Evolutionary conservation across 1,284 basidiomycete species (phyloP).

Genomic region (Porodaedalea pini): DNA sequence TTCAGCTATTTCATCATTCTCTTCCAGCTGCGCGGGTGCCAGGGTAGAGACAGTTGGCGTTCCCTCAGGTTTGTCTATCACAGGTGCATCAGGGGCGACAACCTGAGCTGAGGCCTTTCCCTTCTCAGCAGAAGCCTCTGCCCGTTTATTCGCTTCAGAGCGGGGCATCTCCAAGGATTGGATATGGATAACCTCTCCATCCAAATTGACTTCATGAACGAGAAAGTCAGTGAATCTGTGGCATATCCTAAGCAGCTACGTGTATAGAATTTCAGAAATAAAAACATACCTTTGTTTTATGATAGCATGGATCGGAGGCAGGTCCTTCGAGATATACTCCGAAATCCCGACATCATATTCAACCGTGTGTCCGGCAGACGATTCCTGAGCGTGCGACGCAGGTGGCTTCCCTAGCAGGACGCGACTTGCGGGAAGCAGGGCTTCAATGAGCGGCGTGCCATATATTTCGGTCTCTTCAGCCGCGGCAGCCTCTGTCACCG

Average conservation of each 20-base stretch:
- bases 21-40: background rate
- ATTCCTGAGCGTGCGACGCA: slow-evolving; percentile 45
- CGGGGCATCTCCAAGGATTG: slow-evolving; percentile 72
- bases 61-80: background rate
- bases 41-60: background rate
- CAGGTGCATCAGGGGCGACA: background rate
- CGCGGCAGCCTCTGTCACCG: background rate
- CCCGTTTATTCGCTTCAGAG: slow-evolving; percentile 40
- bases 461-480: background rate
- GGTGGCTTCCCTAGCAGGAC: slow-evolving; percentile 54
- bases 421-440: slow-evolving; percentile 71
- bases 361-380: slow-evolving; percentile 53
- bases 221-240: slow-evolving; percentile 91
- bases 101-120: slow-evolving; percentile 14
- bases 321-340: slow-evolving; percentile 73
- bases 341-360: slow-evolving; percentile 90
- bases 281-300: slow-evolving; percentile 85
- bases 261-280: slow-evolving; percentile 1
- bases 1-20: background rate
- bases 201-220: slow-evolving; percentile 83
- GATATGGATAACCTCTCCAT: slow-evolving; percentile 74
- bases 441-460: slow-evolving; percentile 30
- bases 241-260: slow-evolving; percentile 11
- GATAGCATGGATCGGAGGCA: slow-evolving; percentile 80
- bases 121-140: slow-evolving; percentile 14